Evolutionary conservation across 2,329 filamentous ascomycete species (phyloP).

Genomic region (Colletotrichum ledebouriae): DNA sequence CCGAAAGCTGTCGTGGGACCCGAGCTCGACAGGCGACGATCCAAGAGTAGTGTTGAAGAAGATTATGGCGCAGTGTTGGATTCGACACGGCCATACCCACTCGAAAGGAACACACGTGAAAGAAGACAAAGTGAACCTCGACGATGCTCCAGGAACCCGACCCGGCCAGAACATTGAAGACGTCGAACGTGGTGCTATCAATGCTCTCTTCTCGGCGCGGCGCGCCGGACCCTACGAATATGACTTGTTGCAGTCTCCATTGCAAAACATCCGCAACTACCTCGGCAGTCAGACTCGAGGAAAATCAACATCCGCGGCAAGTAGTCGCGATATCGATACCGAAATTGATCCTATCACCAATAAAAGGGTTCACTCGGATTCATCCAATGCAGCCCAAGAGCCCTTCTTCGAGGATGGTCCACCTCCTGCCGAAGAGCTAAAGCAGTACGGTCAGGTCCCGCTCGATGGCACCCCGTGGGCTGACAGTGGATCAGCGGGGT

Average conservation of each 20-base stretch:
- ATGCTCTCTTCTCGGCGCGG: constrained; percentile 57
- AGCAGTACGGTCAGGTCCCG: constrained; percentile 50
- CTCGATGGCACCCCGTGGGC: constrained; percentile 48
- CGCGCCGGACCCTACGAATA: constrained; percentile 43
- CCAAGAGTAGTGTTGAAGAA: constrained; percentile 56
- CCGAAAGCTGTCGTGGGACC: constrained; percentile 62
- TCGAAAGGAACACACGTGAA: constrained; percentile 52
- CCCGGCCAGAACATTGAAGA: constrained; percentile 60
- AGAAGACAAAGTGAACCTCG: constrained; percentile 52
- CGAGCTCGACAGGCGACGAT: constrained; percentile 51
- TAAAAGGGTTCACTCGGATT: constrained; percentile 57
- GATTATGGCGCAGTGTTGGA: constrained; percentile 57
- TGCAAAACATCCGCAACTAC: constrained; percentile 53
- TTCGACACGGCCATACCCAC: constrained; percentile 46
- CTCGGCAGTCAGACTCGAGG: constrained; percentile 43
- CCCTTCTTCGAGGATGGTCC: constrained; percentile 52
- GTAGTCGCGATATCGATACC: constrained; percentile 49
- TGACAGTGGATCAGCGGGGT: constrained; percentile 39
- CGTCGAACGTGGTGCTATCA: constrained; percentile 59
- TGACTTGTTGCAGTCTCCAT: constrained; percentile 50
- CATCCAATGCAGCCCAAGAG: constrained; percentile 30
- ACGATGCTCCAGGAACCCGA: constrained; percentile 54
- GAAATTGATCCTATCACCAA: constrained; percentile 73
- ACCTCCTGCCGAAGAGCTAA: constrained; percentile 53
- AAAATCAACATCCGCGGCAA: constrained; percentile 25